Evolutionary conservation across 768 basidiomycete species (phyloP), one percentile per base, ranked within the genome.

Genomic region (Rhodotorula diobovata): DNA sequence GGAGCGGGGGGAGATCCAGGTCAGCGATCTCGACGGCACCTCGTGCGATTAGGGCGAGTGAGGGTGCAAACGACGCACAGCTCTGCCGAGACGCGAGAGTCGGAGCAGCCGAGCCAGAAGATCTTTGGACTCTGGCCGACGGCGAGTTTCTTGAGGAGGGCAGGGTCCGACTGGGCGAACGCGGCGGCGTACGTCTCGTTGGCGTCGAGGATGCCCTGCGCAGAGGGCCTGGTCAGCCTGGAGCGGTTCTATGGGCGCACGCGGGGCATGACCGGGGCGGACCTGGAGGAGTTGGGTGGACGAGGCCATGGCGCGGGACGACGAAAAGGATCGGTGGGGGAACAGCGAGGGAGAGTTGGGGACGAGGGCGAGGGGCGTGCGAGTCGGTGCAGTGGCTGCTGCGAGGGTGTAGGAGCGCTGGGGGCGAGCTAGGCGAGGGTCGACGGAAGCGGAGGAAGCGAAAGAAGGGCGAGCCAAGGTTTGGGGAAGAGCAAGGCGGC

Each of bases 71-170:
- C n/a, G n/a, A n/a, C 68, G n/a, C 15, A 69, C 71, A 77, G 68
- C 67, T 77, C 77, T 48, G 77, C 77, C 7, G 65, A 63, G 14
- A 77, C 77, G 3, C 77, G 58, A n/a, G 70, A 72, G 62, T 77
- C 77, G 46, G 66, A 74, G 73, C 77, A 77, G 51, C 77, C 77
- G 60, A 77, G 57, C 77, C 77, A 77, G 54, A 74, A 72, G 53
- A 77, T 77, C 8, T 63, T 28, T 15, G 77, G 77, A 18, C 34
- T 37, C 60, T 77, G 77, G 12, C 77, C 77, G n/a, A 54, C 28
- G 6, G 68, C 68, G n/a, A 75, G 65, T 63, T 72, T 75, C 67
- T 72, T 66, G 53, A 75, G 65, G 16, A 75, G 62, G 39, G 66
- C 57, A 6, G 74, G 71, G 59, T 75, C 74, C 4, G 71, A 45